Evolutionary conservation across 169 alveolate genomes (phyloP), one percentile per base, ranked within the genome.

Genomic region (Cryptosporidium parvum): DNA sequence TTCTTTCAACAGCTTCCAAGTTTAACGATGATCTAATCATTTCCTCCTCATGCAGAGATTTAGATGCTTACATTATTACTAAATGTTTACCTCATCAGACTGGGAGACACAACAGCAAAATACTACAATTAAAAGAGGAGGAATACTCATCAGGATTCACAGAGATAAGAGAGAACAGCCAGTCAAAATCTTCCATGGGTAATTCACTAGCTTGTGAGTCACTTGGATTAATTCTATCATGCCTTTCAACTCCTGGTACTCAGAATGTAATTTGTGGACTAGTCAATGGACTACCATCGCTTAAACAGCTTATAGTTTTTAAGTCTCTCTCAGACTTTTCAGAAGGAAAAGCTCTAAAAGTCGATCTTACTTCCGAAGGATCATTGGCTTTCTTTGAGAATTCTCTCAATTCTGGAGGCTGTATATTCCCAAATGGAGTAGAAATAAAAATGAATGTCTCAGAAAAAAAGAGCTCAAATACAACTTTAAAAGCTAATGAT

Each of bases 251-350:
- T 59, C 89, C 89, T 14, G 89, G 89, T 3, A 39, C 33, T 23
- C 89, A 80, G 70, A 80, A 65, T 48, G 75, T 80, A 9, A 48
- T 80, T 29, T 44, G 23, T 29, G 89, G 89, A 21, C 21, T 80
- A 5, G 42, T 80, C 23, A 53, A 37, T 31, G 70, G 52, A 2
- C 62, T 80, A 0, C 56, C 37, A 12, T 31, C 52, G 23, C 44
- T 80, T 14, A 80, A 80, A 31, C 31, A 80, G 18, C 44, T 80
- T 10, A 8, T 65, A 29, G 68, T 80, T 14, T 80, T 80, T 51
- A 61, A 39, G 56, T 45, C 80, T 16, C 23, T 80, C 18, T n/a
- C 29, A 12, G 73, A 59, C 12, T 80, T 80, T 29, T 21, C 39
- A 10, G 18, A 44, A 9, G 89, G 89, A 26, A 80, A 51, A 29